Evolutionary conservation across 2,329 filamentous ascomycete species (phyloP), one percentile per base, ranked within the genome.

Genomic region (Myriosclerotinia duriaeana): DNA sequence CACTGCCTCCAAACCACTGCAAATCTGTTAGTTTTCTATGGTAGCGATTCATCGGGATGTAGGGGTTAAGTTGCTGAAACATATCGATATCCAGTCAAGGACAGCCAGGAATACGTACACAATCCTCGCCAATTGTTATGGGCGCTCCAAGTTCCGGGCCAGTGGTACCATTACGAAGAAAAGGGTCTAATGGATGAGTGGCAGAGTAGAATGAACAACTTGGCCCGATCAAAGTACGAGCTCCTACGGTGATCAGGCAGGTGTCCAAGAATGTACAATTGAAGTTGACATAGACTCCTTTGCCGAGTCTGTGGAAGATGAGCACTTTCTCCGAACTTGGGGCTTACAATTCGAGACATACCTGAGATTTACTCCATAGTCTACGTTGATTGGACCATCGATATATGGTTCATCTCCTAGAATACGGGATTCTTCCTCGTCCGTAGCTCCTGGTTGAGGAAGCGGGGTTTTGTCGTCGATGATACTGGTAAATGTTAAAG

Each of bases 241-340:
- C 84, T 0, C 93, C 93, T 59, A 97, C 86, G 0, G 83, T 87
- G 66, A 96, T 89, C 38, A 82, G 78, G 76, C 88, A 90, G 1
- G 90, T 93, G 75, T 96, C 93, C 40, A 96, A 80, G 75, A 92
- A 90, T 7, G 87, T 88, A 72, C 85, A 88, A 77, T 92, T 88
- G 75, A 84, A 87, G 78, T 90, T 96, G 76, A 96, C 83, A 73
- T 88, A 95, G 17, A 91, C 90, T 65, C 87, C 86, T 54, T 85
- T 79, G 22, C 90, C 92, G 9, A 93, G 76, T 66, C 83, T 84
- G 67, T 36, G 30, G 20, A 52, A 4, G 50, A 63, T 70, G 54
- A 69, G 62, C 52, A 66, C 36, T 46, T 20, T 46, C 53, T 15
- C 30, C 6, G 15, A 56, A 61, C 38, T 53, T 42, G 50, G 53